Evolutionary conservation across 2,329 filamentous ascomycete genomes (phyloP).

Genomic region (Ophiostoma fasciatum): DNA sequence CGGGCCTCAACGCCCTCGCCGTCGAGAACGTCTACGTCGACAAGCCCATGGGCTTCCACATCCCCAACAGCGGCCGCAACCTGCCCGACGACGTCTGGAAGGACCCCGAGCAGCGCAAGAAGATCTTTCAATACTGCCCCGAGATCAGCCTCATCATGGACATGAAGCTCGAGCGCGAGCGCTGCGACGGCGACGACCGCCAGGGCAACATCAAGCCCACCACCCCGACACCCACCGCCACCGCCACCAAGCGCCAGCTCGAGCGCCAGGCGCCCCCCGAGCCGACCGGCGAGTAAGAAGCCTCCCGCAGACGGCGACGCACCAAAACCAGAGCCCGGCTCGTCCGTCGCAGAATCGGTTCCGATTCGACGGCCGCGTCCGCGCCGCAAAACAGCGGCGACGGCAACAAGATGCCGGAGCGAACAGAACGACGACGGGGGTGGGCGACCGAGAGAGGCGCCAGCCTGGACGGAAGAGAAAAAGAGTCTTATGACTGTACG

Average conservation of each 20-base stretch:
- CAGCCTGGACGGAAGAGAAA: too few relatives aligned
- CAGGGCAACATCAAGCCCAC: constrained; percentile 14
- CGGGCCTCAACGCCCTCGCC: constrained; percentile 26
- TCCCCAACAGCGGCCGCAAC: constrained; percentile 26
- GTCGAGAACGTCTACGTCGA: constrained; percentile 35
- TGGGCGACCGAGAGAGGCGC: too few relatives aligned
- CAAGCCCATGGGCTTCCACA: constrained; percentile 39
- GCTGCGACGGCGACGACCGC: constrained; percentile 25
- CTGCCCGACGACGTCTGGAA: constrained; percentile 33
- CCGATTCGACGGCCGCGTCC: too few relatives aligned
- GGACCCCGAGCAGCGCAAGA: constrained; percentile 24
- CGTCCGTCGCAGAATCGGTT: too few relatives aligned
- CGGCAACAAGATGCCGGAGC: too few relatives aligned
- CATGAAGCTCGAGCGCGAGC: constrained; percentile 38
- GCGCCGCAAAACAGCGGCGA: too few relatives aligned
- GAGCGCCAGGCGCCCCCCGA: neutral
- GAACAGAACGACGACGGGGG: too few relatives aligned
- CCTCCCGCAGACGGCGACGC: too few relatives aligned
- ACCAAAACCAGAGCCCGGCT: too few relatives aligned
- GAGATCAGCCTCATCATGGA: constrained; percentile 39
- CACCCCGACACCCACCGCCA: too few relatives aligned
- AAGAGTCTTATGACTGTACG: too few relatives aligned
- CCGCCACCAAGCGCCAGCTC: neutral
- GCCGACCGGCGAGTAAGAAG: too few relatives aligned
- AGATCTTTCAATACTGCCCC: constrained; percentile 40